Base-by-base conservation (phyloP, 1,139 yeast species). In the Lodderomyces beijingensis region DNA sequence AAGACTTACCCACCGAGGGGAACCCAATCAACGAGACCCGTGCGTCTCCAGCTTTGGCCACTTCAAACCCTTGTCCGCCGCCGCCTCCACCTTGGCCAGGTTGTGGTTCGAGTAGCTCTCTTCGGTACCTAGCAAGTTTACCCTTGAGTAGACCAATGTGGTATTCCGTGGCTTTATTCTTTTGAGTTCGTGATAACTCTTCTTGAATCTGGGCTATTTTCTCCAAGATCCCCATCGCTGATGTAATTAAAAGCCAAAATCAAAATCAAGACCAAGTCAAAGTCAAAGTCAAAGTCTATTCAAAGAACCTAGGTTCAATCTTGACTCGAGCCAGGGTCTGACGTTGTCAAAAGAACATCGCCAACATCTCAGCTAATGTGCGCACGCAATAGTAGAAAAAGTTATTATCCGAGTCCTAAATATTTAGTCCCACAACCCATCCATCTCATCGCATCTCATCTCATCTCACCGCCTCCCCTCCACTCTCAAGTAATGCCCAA, bases 1-100 rank as follows among this genome's bases (percentile, higher is more conserved):
- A 86, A 2, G 96, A 88, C 54, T 91, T 91, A 57, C 98, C 98
- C 16, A 91, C 98, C 3, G 96, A 88, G 8, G 98, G 98, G 57
- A 89, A 91, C 32, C 98, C 98, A 59, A 91, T 89, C 35, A 91
- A 67, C 12, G 94, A 94, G 2, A 87, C 96, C 44, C 98, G 71
- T 1, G 97, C 97, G 66, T 89, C 96, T 18, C 98, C 98, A 21
- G 93, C 84, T 55, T 91, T 91, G 34, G 89, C 79, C 4, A 91
- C 96, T 59, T 91, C 98, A 54, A 91, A 91, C 1, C 98, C 98
- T 45, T 83, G 86, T 3, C 96, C 73, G 15, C 83, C 80, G 7
- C 84, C 79, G 8, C 84, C 70, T 6, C 84, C 68, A 1, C 91
- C 84, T 44, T 57, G 67, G 4, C 74, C 74, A 2, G 91, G 84